Conservation (phyloP, 1,284 basidiomycete genomes). For the Cryptococcus sp. region DNA sequence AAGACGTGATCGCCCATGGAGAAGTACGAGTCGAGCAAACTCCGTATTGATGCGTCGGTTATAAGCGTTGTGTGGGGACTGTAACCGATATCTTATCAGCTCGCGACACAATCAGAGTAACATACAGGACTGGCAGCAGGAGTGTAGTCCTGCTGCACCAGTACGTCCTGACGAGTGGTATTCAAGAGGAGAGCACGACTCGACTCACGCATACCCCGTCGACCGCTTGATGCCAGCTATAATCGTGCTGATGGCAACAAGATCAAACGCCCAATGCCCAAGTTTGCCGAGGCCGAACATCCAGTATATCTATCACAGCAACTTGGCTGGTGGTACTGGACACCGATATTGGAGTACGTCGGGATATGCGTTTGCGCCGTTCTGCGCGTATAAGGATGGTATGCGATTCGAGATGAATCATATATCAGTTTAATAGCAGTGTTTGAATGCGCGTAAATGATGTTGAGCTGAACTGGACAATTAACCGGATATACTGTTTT, state of each 20-base stretch:
- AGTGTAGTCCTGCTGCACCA: not conserved
- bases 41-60: conserved; percentile 70
- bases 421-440: no score
- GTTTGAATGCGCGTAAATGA: no score
- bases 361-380: no score
- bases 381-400: no score
- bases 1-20: conserved; percentile 87
- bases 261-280: conserved; percentile 81
- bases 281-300: conserved; percentile 83
- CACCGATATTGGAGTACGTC: no score
- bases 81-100: not conserved
- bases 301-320: not conserved
- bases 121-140: not conserved
- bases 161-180: not conserved
- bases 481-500: no score
- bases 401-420: no score
- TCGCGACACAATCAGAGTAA: not conserved
- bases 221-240: conserved; percentile 88
- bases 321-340: no score
- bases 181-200: not conserved
- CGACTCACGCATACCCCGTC: conserved; percentile 80
- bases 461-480: no score
- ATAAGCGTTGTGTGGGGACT: conserved; percentile 64
- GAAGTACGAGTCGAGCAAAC: conserved; percentile 77
- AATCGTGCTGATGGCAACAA: conserved; percentile 83